Evolutionary conservation across 441 rosid genomes (phyloP).

Genomic region (Populus hybrid): DNA sequence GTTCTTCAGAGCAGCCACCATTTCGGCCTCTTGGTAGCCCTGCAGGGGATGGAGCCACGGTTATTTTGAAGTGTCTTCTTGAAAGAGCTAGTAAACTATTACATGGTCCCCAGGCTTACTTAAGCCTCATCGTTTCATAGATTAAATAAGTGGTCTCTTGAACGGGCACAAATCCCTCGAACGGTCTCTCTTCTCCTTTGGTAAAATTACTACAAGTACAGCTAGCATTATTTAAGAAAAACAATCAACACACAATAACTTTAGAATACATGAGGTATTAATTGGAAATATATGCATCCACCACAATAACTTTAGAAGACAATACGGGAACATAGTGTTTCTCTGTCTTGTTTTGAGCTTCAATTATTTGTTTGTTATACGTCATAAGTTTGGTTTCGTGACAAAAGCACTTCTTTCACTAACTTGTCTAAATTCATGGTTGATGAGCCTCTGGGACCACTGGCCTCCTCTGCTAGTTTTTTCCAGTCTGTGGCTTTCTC

Average conservation of each 20-base stretch:
- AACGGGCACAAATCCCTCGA: too few species aligned
- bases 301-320: too few species aligned
- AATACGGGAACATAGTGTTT: not conserved
- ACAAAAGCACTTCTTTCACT: not conserved
- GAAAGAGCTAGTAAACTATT: conserved; percentile 64
- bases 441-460: not conserved
- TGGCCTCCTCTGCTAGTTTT: not conserved
- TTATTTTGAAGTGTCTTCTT: conserved; percentile 62
- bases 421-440: not conserved
- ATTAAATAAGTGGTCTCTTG: too few species aligned
- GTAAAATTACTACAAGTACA: too few species aligned
- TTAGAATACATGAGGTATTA: too few species aligned
- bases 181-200: too few species aligned
- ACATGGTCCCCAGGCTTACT: conserved; percentile 31
- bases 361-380: not conserved
- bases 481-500: conserved; percentile 35
- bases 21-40: too few species aligned
- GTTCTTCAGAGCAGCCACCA: too few species aligned
- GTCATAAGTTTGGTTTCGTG: not conserved
- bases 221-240: too few species aligned
- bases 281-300: too few species aligned
- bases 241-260: not conserved
- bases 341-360: not conserved
- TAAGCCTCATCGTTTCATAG: too few species aligned
- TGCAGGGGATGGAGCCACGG: conserved; percentile 61